Conservation (phyloP, 2,329 filamentous ascomycete species). For the Fusarium sp. region DNA sequence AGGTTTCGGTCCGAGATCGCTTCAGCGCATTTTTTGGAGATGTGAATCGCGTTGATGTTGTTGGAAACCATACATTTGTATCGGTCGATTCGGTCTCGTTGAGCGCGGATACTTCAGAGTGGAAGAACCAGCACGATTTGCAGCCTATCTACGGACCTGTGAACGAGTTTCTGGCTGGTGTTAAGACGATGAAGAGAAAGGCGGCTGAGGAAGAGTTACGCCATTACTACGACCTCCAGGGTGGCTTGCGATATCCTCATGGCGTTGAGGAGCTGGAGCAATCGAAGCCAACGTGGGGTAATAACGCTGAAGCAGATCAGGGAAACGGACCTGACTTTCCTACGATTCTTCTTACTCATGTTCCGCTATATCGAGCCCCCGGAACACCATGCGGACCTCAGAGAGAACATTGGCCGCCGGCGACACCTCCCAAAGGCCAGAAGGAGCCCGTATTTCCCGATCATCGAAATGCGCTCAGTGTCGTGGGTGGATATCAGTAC, state of each 20-base stretch:
- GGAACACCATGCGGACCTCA: slow-evolving; percentile 89
- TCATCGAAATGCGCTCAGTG: slow-evolving; percentile 79
- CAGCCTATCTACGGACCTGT: slow-evolving; percentile 79
- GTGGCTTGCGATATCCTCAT: slow-evolving; percentile 68
- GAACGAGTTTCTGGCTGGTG: slow-evolving; percentile 77
- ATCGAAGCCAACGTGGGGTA: slow-evolving; percentile 49
- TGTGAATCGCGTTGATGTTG: slow-evolving; percentile 87
- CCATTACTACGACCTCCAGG: slow-evolving; percentile 69
- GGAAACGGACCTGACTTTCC: slow-evolving; percentile 73
- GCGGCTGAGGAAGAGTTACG: slow-evolving; percentile 76
- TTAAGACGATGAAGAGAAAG: slow-evolving; percentile 73
- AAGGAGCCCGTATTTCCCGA: slow-evolving; percentile 66
- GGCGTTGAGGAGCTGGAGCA: slow-evolving; percentile 67
- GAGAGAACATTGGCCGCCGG: slow-evolving; percentile 84
- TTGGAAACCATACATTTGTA: slow-evolving; percentile 96
- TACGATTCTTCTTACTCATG: slow-evolving; percentile 89
- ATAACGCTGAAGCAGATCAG: slow-evolving; percentile 51
- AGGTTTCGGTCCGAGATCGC: slow-evolving; percentile 80
- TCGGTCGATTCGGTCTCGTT: slow-evolving; percentile 90
- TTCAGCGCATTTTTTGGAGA: slow-evolving; percentile 93
- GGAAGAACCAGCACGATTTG: slow-evolving; percentile 63
- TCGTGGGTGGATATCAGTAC: slow-evolving; percentile 90
- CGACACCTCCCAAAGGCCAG: slow-evolving; percentile 69
- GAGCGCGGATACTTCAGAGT: slow-evolving; percentile 72
- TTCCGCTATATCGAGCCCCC: slow-evolving; percentile 84